These are phyloP conservation scores for Fusarium tupiense DNA, from an alignment of 2,329 filamentous ascomycete species.

Conservation along the genomic window DNA sequence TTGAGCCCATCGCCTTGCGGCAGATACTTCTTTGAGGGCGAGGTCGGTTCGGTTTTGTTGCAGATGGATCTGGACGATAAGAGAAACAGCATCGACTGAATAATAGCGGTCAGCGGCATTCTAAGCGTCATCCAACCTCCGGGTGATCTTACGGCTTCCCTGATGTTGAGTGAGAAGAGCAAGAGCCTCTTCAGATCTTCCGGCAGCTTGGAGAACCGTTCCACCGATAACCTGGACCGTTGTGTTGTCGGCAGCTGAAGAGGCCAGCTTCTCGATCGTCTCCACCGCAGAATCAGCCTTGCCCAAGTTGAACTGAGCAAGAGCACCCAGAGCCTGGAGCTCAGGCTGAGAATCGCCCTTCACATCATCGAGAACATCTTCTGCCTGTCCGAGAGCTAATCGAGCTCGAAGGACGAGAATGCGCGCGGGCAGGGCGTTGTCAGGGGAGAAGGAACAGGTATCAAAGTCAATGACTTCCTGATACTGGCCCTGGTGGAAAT, in stretches of 20 bases:
- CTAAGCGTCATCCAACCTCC: background rate
- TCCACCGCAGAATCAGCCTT: conserved; percentile 70
- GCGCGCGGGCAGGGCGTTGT: conserved; percentile 80
- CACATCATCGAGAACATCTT: conserved; percentile 76
- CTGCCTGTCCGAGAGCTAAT: conserved; percentile 81
- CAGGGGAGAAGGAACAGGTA: conserved; percentile 78
- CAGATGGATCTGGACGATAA: conserved; percentile 92
- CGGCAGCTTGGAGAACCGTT: conserved; percentile 82
- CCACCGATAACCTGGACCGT: conserved; percentile 84
- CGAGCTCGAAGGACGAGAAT: conserved; percentile 84
- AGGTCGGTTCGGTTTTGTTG: conserved; percentile 92
- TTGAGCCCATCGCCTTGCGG: conserved; percentile 92
- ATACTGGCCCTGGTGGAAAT: conserved; percentile 85
- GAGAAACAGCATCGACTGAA: conserved; percentile 77
- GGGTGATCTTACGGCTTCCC: conserved; percentile 74
- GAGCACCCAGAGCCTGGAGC: conserved; percentile 77
- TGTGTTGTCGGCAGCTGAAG: conserved; percentile 75
- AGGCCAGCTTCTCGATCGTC: conserved; percentile 73
- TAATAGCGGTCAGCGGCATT: conserved; percentile 38
- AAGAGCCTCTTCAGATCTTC: conserved; percentile 86
- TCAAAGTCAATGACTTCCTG: conserved; percentile 87
- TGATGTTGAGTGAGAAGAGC: conserved; percentile 83
- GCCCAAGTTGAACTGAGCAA: conserved; percentile 74
- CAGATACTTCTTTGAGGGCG: conserved; percentile 86
- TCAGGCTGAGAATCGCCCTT: conserved; percentile 75